A percentile compares a stretch with the other conserved stretches of the same genome.
Conservation (phyloP, 306 rosid genomes). For the Castanopsis chinensis region DNA sequence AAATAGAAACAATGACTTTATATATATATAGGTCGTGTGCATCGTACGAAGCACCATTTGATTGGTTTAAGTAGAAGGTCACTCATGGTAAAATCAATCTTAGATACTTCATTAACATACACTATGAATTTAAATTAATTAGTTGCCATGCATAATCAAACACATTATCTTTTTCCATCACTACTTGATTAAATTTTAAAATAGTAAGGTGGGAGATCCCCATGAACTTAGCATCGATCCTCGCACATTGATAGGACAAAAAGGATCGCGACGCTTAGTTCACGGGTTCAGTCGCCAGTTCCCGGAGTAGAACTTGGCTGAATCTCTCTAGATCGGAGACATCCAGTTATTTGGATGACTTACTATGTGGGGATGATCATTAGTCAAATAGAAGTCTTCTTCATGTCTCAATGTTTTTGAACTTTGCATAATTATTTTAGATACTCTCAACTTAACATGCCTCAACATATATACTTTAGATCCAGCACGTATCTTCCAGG, state of each 20-base stretch:
- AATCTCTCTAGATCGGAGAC: conserved; percentile 39
- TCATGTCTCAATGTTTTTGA: background rate
- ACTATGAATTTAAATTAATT: background rate
- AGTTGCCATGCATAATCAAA: background rate
- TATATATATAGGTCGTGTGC: background rate
- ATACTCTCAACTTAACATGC: background rate
- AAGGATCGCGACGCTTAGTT: conserved; percentile 15
- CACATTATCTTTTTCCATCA: background rate
- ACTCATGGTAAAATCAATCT: background rate
- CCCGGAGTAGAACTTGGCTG: conserved; percentile 27
- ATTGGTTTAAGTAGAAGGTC: conserved; percentile 18
- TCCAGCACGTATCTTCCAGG: background rate
- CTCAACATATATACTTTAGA: background rate
- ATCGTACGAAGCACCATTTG: conserved; percentile 27
- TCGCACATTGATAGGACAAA: conserved; percentile 17
- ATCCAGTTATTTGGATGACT: background rate
- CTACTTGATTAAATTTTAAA: background rate
- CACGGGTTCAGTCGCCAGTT: conserved; percentile 26
- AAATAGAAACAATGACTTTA: background rate
- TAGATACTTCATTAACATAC: background rate
- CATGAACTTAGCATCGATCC: conserved; percentile 23
- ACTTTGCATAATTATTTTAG: background rate
- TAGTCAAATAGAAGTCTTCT: conserved; percentile 8
- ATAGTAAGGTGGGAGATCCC: conserved; percentile 32
- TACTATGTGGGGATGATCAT: conserved; percentile 9